These are phyloP conservation scores for Auricularia auricula-judae DNA, from an alignment of 768 basidiomycete species.

Conservation along the genomic window DNA sequence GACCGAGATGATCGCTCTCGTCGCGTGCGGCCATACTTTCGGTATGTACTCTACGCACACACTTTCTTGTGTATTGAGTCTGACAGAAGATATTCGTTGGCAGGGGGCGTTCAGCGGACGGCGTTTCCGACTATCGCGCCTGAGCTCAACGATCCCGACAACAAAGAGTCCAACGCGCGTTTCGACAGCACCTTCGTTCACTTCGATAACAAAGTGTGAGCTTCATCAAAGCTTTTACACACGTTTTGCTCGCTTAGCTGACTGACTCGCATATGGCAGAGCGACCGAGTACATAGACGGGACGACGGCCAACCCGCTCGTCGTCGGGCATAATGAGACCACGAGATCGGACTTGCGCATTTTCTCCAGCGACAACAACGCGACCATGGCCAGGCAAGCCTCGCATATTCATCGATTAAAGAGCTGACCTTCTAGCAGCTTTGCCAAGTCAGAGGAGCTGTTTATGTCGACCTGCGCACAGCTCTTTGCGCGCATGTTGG, in stretches of 20 bases:
- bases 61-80: neutral
- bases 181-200: slow-evolving; percentile 3
- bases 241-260: slow-evolving; percentile 27
- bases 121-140: slow-evolving; percentile 35
- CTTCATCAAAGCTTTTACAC: slow-evolving; percentile 23
- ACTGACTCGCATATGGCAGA: too few relatives aligned
- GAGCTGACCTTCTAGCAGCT: slow-evolving; percentile 9
- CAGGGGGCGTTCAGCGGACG: slow-evolving; percentile 27
- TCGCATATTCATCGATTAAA: neutral
- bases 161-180: neutral
- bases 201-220: slow-evolving; percentile 5
- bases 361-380: slow-evolving; percentile 29
- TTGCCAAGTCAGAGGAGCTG: slow-evolving; percentile 18
- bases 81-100: too few relatives aligned
- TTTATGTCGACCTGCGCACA: slow-evolving; percentile 30
- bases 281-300: slow-evolving; percentile 30
- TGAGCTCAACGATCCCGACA: neutral
- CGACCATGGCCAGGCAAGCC: slow-evolving; percentile 28
- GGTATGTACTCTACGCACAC: slow-evolving; percentile 13
- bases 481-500: slow-evolving; percentile 35
- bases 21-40: slow-evolving; percentile 42
- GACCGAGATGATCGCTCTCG: slow-evolving; percentile 39
- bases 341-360: slow-evolving; percentile 29
- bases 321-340: slow-evolving; percentile 23
- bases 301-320: slow-evolving; percentile 28